Conservation (phyloP, 208 protist genomes). For the Leptomonas seymouri region DNA sequence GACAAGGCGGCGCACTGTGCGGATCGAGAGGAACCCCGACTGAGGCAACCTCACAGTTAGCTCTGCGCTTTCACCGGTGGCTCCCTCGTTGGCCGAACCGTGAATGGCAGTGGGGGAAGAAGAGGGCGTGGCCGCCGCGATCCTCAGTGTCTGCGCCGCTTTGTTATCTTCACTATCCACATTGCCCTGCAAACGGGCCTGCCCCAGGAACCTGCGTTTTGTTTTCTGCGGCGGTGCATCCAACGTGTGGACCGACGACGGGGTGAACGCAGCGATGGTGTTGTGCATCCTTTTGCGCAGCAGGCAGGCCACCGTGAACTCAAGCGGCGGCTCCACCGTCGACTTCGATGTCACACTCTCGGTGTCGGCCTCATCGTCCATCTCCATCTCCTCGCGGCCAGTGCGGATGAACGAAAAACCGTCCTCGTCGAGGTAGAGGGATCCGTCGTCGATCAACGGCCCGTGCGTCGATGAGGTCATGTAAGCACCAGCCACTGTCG, state of each 20-base stretch:
- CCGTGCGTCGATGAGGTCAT: background rate
- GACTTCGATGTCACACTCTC: slow-evolving; percentile 1
- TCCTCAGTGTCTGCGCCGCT: no score
- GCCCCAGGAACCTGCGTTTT: slow-evolving; percentile 5
- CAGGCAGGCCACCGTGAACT: slow-evolving; percentile 19
- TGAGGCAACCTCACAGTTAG: no score
- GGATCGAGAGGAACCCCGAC: background rate
- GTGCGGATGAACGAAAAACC: background rate
- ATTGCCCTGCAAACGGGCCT: slow-evolving; percentile 1
- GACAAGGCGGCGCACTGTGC: slow-evolving; percentile 38
- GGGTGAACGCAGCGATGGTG: slow-evolving; percentile 21
- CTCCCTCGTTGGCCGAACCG: no score
- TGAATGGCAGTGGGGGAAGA: no score
- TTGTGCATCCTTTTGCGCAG: slow-evolving; percentile 31
- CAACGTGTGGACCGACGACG: slow-evolving; percentile 22
- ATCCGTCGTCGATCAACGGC: background rate
- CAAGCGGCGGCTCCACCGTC: slow-evolving; percentile 8
- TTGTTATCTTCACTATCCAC: background rate
- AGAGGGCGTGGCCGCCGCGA: no score
- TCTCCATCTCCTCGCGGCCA: background rate
- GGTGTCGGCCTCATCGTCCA: background rate
- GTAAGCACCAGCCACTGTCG: background rate
- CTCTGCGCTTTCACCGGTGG: no score
- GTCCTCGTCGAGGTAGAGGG: background rate
- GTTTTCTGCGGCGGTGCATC: slow-evolving; percentile 20